Evolutionary conservation across 257 asterid species (phyloP), one percentile per base, ranked within the genome.

Genomic region (Coffea eugenioides): DNA sequence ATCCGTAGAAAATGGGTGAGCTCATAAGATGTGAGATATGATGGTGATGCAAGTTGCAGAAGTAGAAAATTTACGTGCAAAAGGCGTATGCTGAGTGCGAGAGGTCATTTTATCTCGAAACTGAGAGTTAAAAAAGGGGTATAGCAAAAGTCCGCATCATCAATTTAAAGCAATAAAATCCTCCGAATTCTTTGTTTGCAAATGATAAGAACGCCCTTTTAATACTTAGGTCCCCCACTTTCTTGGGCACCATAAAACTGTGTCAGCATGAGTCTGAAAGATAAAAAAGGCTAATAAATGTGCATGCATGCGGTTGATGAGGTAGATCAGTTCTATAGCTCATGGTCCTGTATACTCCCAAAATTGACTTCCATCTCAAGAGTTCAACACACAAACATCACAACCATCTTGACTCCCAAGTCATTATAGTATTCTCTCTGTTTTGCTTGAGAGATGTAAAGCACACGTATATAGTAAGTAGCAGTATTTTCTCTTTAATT

Each of bases 141-240:
- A 6, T 57, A 6, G 25, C n/a, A 56, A 68, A 56, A 39, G 70
- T 57, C 61, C 62, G 23, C 43, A 34, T 67, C 81, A 77, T 67
- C 46, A 15, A 67, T 0, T 48, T 31, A 27, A 13, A 71, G 57
- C 43, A 48, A 71, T 16, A 25, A 72, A 73, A 69, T 71, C 20
- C 64, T 71, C 77, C 2, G 69, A 15, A 74, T 67, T 68, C 80
- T 67, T 67, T 51, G 36, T 27, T 12, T 74, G 8, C 27, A 73
- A n/a, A 73, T 65, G 79, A 80, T 66, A 43, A 74, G 75, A 80
- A 54, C 27, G 8, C 62, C 73, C 49, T 80, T 80, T 83, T 87
- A 71, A 72, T 65, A 27, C 75, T 74, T 49, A 88, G 95, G 97
- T 86, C 91, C 97, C 95, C 90, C 25, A 82, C 87, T 66, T 83